Evolutionary conservation across 768 basidiomycete species (phyloP).

Genomic region (Psilocybe azurescens): DNA sequence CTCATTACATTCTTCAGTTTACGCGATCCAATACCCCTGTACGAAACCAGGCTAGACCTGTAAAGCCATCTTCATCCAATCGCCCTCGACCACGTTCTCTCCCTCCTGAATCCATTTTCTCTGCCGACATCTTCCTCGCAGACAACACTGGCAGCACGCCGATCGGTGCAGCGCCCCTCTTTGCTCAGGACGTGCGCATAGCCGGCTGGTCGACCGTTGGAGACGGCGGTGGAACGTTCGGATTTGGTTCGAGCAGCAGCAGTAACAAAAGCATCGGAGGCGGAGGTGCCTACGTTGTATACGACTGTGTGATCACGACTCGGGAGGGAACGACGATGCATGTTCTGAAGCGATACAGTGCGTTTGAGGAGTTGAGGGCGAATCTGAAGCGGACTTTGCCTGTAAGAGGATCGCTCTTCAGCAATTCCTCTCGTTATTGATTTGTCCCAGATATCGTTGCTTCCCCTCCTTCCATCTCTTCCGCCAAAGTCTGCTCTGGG

Average conservation of each 20-base stretch:
- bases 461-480: conserved; percentile 56
- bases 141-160: conserved; percentile 52
- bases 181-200: conserved; percentile 70
- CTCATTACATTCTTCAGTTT: conserved; percentile 10
- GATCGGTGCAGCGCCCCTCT: conserved; percentile 45
- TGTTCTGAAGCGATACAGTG: conserved; percentile 69
- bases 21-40: conserved; percentile 19
- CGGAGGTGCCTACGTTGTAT: conserved; percentile 70
- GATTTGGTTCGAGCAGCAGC: conserved; percentile 12
- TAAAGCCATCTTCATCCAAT: background rate
- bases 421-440: background rate
- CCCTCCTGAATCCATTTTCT: conserved; percentile 57
- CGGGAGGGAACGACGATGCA: conserved; percentile 71
- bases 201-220: conserved; percentile 78
- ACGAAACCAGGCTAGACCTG: background rate
- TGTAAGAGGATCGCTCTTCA: conserved; percentile 35
- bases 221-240: conserved; percentile 42
- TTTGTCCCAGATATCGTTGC: conserved; percentile 43
- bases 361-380: conserved; percentile 59
- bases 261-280: conserved; percentile 26
- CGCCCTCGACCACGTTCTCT: conserved; percentile 20
- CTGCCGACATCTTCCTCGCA: conserved; percentile 71
- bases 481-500: conserved; percentile 75
- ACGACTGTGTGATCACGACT: conserved; percentile 72
- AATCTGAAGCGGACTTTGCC: conserved; percentile 57